Percentiles rank a stretch among this genome's conserved stretches.
phyloP scores from a whole-genome alignment of 345 rosid genomes.

The Sisymbrium altissimum region DNA sequence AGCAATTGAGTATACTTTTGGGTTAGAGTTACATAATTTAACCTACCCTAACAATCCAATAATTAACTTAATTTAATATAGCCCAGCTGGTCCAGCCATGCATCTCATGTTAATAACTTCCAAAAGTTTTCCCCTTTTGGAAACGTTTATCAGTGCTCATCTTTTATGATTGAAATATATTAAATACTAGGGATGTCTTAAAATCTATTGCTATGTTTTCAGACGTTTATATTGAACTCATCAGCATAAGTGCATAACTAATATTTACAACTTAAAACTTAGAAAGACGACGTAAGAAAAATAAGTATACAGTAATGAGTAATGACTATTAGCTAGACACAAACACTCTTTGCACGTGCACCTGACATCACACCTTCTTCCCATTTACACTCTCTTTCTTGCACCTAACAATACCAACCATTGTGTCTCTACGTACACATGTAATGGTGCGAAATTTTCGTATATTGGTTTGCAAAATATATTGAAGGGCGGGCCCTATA shows the following conservation, averaged over 20 bases:
- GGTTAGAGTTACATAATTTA: background rate
- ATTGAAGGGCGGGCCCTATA: background rate
- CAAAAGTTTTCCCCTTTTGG: constrained; percentile 10
- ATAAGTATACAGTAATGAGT: background rate
- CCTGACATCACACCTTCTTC: constrained; percentile 36
- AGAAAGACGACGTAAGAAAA: background rate
- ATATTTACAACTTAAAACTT: background rate
- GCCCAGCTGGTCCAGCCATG: background rate
- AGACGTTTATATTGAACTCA: background rate
- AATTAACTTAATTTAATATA: background rate
- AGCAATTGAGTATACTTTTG: constrained; percentile 10
- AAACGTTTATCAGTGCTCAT: constrained; percentile 12
- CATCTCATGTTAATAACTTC: constrained; percentile 15
- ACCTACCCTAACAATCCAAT: background rate
- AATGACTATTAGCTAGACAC: background rate
- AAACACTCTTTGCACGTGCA: constrained; percentile 47
- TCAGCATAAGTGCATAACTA: constrained; percentile 3
- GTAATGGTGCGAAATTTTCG: background rate
- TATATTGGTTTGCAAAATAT: background rate
- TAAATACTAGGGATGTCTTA: background rate
- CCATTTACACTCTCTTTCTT: constrained; percentile 30
- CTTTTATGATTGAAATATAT: background rate
- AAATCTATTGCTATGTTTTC: background rate
- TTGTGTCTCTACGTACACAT: constrained; percentile 18
- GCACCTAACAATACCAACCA: constrained; percentile 39